phyloP scores from a whole-genome alignment of 495 filamentous ascomycete species.

The Tuber umbilicatum region DNA sequence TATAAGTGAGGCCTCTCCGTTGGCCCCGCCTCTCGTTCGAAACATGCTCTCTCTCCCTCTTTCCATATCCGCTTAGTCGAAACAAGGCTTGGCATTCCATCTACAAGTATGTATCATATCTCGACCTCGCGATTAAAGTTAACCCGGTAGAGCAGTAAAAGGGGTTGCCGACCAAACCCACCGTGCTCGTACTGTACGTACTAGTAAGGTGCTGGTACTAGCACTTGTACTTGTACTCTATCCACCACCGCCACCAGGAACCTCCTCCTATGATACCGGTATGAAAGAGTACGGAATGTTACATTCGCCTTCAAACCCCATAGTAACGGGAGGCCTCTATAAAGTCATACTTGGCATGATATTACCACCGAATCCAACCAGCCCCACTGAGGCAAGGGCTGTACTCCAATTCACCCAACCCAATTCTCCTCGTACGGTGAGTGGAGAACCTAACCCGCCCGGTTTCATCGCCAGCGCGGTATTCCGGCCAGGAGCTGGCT shows the following conservation, averaged over 20 bases:
- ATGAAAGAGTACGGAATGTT: background rate
- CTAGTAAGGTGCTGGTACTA: no score
- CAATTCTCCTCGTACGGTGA: background rate
- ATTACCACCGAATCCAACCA: background rate
- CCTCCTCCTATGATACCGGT: background rate
- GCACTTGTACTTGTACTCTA: no score
- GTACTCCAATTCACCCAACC: background rate
- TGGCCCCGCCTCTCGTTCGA: background rate
- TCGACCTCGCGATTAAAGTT: background rate
- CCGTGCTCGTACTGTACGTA: background rate
- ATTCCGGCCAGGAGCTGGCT: background rate
- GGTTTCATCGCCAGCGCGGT: background rate
- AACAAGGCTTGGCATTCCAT: background rate
- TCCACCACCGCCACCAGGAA: background rate
- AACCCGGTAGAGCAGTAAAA: no score
- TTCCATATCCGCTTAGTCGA: background rate
- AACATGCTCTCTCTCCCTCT: background rate
- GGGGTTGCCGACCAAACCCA: no score
- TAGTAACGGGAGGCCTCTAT: background rate
- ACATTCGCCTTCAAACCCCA: background rate
- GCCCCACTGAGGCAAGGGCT: background rate
- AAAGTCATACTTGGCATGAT: background rate
- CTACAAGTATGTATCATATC: no score
- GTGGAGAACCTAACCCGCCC: background rate
- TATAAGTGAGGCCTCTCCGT: background rate